Evolutionary conservation across 2,329 filamentous ascomycete genomes (phyloP).

Genomic region (Lecanosticta acicola): DNA sequence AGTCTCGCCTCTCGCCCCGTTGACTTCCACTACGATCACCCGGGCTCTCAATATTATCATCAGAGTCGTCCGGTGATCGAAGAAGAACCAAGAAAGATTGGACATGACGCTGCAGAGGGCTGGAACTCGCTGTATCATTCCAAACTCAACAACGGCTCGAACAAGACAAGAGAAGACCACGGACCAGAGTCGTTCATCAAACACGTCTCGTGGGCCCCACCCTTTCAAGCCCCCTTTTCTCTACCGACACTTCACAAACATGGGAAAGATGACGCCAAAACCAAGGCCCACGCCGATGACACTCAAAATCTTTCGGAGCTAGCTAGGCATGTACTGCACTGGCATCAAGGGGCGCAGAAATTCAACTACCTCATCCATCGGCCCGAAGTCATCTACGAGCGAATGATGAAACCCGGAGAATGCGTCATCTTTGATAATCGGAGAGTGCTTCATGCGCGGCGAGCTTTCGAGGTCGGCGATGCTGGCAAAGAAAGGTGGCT

Average conservation of each 20-base stretch:
- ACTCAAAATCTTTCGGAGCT: too few species aligned
- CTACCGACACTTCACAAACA: too few species aligned
- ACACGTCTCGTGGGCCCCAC: conserved; percentile 33
- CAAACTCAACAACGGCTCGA: too few species aligned
- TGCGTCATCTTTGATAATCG: conserved; percentile 92
- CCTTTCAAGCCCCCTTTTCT: conserved; percentile 33
- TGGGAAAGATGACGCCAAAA: too few species aligned
- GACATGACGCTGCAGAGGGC: too few species aligned
- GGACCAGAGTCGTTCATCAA: conserved; percentile 15
- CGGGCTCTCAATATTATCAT: conserved; percentile 44
- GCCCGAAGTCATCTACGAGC: conserved; percentile 57
- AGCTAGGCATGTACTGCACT: conserved; percentile 24
- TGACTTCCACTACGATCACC: conserved; percentile 45
- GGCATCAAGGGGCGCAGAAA: conserved; percentile 46
- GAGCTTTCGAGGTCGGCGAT: conserved; percentile 64
- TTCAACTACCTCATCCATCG: conserved; percentile 59
- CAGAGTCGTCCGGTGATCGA: conserved; percentile 27
- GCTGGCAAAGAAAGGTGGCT: conserved; percentile 64
- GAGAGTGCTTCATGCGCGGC: conserved; percentile 76
- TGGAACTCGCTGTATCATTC: too few species aligned
- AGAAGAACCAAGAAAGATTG: conserved; percentile 3
- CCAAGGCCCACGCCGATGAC: too few species aligned
- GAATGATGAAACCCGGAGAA: conserved; percentile 71
- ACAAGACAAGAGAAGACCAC: too few species aligned
- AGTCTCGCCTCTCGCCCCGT: conserved; percentile 11